These are phyloP conservation scores for Calonectria leucothoes DNA, from an alignment of 2,329 filamentous ascomycete genomes.

Conservation along the genomic window DNA sequence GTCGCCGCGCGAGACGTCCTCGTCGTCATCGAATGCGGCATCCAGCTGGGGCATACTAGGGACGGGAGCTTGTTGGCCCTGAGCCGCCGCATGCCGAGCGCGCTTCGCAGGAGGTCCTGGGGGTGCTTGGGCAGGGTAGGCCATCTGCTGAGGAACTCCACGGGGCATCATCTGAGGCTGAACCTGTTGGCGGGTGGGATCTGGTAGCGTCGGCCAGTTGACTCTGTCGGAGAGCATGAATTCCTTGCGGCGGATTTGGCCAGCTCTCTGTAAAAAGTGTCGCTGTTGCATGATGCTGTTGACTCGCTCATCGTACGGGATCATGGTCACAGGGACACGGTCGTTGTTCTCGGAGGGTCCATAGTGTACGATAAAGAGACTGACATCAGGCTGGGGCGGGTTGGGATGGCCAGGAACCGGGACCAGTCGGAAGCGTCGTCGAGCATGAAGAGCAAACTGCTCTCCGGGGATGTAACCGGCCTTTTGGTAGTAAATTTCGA, in stretches of 20 bases:
- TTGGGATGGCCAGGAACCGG: conserved; percentile 78
- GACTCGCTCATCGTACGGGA: conserved; percentile 72
- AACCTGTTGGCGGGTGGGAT: conserved; percentile 62
- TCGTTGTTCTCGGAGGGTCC: conserved; percentile 80
- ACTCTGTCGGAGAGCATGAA: conserved; percentile 92
- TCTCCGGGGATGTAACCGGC: conserved; percentile 84
- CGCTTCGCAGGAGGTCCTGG: conserved; percentile 68
- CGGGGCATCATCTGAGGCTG: conserved; percentile 58
- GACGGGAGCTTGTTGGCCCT: conserved; percentile 51
- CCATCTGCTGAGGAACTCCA: conserved; percentile 69
- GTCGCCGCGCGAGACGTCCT: conserved; percentile 88
- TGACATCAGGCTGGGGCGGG: conserved; percentile 79
- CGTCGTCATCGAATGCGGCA: conserved; percentile 80
- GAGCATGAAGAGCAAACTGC: conserved; percentile 78
- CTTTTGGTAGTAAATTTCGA: conserved; percentile 90
- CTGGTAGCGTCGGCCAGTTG: conserved; percentile 88
- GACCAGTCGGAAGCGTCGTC: conserved; percentile 87
- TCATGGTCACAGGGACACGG: conserved; percentile 75
- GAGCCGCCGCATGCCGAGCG: conserved; percentile 58
- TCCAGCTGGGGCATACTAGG: conserved; percentile 55
- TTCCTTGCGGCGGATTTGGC: conserved; percentile 87
- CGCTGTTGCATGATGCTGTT: conserved; percentile 71
- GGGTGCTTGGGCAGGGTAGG: conserved; percentile 67
- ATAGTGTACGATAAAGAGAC: conserved; percentile 93
- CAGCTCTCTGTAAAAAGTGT: conserved; percentile 76